These are phyloP conservation scores for Backusella tuberculispora DNA, from an alignment of 192 early-diverging fungal species.

Conservation along the genomic window DNA sequence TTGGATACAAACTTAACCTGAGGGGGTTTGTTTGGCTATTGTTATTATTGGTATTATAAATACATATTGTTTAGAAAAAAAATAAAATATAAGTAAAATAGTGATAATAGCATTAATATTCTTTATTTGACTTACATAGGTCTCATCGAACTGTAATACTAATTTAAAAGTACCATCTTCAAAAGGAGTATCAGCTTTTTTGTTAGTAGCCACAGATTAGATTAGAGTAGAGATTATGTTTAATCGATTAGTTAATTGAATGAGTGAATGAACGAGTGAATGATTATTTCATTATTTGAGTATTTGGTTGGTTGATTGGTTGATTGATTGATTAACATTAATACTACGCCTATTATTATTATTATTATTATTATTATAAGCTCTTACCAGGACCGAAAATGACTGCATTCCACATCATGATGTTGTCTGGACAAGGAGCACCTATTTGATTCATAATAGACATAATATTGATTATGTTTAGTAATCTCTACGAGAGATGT, in stretches of 20 bases:
- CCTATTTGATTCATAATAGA: constrained; percentile 67
- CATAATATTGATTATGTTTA: too few species aligned
- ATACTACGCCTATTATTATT: too few species aligned
- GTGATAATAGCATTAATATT: background rate
- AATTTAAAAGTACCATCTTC: constrained; percentile 98
- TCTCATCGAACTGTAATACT: constrained; percentile 92
- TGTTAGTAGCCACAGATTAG: constrained; percentile 3
- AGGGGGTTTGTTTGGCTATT: constrained; percentile 91
- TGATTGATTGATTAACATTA: background rate
- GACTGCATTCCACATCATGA: constrained; percentile 99
- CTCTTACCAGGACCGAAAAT: constrained; percentile 88
- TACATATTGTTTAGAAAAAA: background rate
- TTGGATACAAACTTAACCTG: constrained; percentile 90
- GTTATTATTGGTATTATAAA: background rate
- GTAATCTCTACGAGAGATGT: background rate
- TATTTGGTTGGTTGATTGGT: background rate
- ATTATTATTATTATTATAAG: too few species aligned
- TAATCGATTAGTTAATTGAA: background rate
- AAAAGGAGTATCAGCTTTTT: constrained; percentile 89
- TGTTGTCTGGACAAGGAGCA: constrained; percentile 94
- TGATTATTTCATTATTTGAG: background rate
- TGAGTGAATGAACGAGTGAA: background rate
- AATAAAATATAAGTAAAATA: background rate
- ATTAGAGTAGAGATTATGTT: background rate
- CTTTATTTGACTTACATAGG: constrained; percentile 59